A percentile compares a stretch with the other conserved stretches of the same genome.
Evolutionary conservation across 2,329 filamentous ascomycete genomes (phyloP).

Genomic region (Ilyonectria robusta): DNA sequence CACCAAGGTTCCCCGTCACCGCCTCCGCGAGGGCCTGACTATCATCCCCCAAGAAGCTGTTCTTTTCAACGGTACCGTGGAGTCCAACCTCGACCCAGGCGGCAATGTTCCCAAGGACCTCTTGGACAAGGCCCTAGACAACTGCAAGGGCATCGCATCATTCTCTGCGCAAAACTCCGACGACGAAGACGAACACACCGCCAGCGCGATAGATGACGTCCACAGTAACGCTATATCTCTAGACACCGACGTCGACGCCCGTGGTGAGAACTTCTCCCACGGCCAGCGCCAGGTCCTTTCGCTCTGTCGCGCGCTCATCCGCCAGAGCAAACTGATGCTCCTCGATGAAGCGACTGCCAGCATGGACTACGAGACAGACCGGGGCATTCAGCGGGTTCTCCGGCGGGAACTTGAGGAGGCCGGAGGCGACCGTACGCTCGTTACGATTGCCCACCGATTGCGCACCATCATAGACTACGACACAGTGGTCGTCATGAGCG

Average conservation of each 20-base stretch:
- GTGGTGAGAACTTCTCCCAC: constrained; percentile 70
- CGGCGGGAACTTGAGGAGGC: constrained; percentile 62
- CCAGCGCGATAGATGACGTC: constrained; percentile 14
- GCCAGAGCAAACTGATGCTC: constrained; percentile 68
- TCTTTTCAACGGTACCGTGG: constrained; percentile 67
- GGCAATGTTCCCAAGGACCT: constrained; percentile 66
- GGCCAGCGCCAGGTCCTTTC: constrained; percentile 72
- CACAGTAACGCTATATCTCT: constrained; percentile 52
- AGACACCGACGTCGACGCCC: constrained; percentile 64
- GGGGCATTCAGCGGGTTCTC: constrained; percentile 68
- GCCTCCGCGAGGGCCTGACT: constrained; percentile 67
- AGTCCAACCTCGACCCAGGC: constrained; percentile 76
- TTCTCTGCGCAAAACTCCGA: constrained; percentile 60
- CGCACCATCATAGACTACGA: constrained; percentile 74
- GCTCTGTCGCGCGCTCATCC: constrained; percentile 69
- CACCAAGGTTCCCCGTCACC: constrained; percentile 63
- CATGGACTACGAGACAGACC: constrained; percentile 72
- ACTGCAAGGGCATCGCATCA: constrained; percentile 72
- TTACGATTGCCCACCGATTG: constrained; percentile 71
- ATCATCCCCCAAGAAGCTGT: constrained; percentile 73
- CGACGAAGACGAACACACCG: constrained; percentile 42
- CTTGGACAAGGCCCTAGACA: constrained; percentile 71
- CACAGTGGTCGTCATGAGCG: constrained; percentile 69
- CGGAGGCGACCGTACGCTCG: constrained; percentile 64
- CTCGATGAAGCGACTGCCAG: constrained; percentile 73